Conservation (phyloP, 1,284 basidiomycete species). For the Albatrellus sp. region DNA sequence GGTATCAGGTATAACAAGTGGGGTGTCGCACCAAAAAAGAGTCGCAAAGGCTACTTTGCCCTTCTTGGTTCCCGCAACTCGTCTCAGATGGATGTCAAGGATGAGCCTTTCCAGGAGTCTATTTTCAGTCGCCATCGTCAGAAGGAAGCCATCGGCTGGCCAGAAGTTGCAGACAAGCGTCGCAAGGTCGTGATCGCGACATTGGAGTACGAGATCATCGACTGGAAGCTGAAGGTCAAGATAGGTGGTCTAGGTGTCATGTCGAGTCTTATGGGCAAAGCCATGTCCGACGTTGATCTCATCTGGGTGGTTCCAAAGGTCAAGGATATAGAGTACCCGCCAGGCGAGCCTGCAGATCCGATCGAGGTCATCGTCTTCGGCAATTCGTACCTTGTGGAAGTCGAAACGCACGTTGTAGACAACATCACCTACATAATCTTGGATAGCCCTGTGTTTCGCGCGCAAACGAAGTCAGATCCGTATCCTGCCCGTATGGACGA, state of each 20-base stretch:
- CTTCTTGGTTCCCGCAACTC: constrained; percentile 62
- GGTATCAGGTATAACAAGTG: constrained; percentile 89
- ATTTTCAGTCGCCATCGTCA: constrained; percentile 41
- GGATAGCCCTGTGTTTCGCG: constrained; percentile 89
- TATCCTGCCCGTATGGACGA: constrained; percentile 96
- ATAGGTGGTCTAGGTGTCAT: constrained; percentile 94
- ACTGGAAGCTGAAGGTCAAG: constrained; percentile 95
- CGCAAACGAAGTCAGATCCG: constrained; percentile 87
- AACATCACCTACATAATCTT: constrained; percentile 91
- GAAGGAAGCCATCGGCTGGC: constrained; percentile 79
- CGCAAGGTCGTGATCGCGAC: constrained; percentile 85
- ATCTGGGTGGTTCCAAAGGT: constrained; percentile 91
- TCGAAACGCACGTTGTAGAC: constrained; percentile 82
- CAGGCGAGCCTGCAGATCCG: constrained; percentile 81
- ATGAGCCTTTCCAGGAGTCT: constrained; percentile 35
- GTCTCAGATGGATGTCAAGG: constrained; percentile 50
- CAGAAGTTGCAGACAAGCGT: constrained; percentile 79
- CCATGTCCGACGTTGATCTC: constrained; percentile 90
- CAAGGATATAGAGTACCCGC: constrained; percentile 83
- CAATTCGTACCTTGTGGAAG: constrained; percentile 88
- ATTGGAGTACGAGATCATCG: constrained; percentile 89
- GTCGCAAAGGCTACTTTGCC: constrained; percentile 62
- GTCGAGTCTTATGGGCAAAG: constrained; percentile 92
- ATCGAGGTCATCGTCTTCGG: constrained; percentile 94
- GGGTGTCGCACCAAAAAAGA: constrained; percentile 63